phyloP scores from a whole-genome alignment of 2,329 filamentous ascomycete species.

The Torrubiellomyces zombiae region DNA sequence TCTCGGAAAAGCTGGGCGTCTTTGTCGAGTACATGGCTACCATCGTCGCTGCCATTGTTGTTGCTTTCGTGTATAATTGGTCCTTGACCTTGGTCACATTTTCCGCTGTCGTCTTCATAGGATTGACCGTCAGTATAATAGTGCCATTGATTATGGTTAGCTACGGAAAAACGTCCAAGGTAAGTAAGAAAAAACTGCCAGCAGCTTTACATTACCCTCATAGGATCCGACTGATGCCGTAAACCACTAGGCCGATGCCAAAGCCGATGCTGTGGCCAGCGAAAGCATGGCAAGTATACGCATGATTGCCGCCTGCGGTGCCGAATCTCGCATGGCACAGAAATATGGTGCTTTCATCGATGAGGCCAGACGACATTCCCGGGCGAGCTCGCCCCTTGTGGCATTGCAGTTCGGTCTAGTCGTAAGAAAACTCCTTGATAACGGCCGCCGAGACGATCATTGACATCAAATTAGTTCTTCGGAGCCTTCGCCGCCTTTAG shows the following conservation, averaged over 20 bases:
- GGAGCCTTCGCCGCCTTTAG: constrained; percentile 34
- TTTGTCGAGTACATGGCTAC: constrained; percentile 39
- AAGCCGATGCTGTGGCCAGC: constrained; percentile 41
- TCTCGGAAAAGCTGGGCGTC: constrained; percentile 44
- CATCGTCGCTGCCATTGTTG: constrained; percentile 33
- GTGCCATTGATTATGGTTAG: constrained; percentile 40
- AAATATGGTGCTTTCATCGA: constrained; percentile 38
- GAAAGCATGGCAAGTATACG: constrained; percentile 43
- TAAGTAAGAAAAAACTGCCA: constrained; percentile 6
- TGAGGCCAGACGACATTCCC: constrained; percentile 32
- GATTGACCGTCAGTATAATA: constrained; percentile 27
- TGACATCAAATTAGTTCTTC: too few relatives aligned
- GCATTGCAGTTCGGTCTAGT: constrained; percentile 36
- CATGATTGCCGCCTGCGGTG: constrained; percentile 47
- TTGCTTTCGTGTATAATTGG: constrained; percentile 43
- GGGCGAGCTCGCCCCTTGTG: constrained; percentile 31
- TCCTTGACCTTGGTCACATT: constrained; percentile 40
- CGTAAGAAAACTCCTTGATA: constrained; percentile 14
- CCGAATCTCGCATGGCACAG: constrained; percentile 33
- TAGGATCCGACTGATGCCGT: too few relatives aligned
- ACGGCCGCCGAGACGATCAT: too few relatives aligned
- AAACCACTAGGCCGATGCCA: constrained; percentile 28
- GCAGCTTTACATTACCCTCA: not conserved
- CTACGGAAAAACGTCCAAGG: constrained; percentile 25
- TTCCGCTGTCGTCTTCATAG: constrained; percentile 38